Evolutionary conservation across 1,284 basidiomycete genomes (phyloP), one percentile per base, ranked within the genome.

Genomic region (Apiotrichum veenhuisii): DNA sequence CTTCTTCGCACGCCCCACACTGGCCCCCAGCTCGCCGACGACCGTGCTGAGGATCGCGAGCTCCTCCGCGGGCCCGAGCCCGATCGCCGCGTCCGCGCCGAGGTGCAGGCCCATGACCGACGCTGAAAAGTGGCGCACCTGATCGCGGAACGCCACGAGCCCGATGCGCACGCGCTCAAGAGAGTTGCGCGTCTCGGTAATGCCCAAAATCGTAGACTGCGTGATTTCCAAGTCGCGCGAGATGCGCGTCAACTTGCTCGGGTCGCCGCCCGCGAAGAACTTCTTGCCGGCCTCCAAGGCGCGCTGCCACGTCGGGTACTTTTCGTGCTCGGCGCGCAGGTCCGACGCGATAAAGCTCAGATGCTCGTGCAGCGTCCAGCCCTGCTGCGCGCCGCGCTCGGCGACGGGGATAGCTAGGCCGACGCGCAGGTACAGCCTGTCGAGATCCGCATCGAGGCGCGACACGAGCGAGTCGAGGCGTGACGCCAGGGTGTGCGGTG

Each of bases 81-180:
- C 63, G 33, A 52, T 49, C 47, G 52, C 53, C 46, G 50, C 52
- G 33, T 47, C 42, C 30, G 66, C 63, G 34, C 69, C 73, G 12
- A 74, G 62, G 50, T 75, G 73, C 47, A 73, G 63, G 3, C 73
- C 73, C 67, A 73, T 70, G 56, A 75, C 64, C 18, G 64, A 68
- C 9, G 69, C 72, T 34, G 67, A 58, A 44, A 73, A 73, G 46
- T 59, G 57, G 30, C 68, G 68, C 17, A 74, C 62, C 57, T 75
- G 73, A 57, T 67, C 66, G 25, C 68, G 58, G 50, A 69, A 75
- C 22, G 59, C 62, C 42, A 64, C 69, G 5, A 74, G 57, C 17
- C 65, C 61, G 17, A 50, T 50, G 15, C 68, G 57, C 1, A 64
- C 66, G 10, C 57, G 52, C 49, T 72, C 69, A 30, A 75, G 57